Percentiles rank a stretch among this genome's conserved stretches.
These are phyloP conservation scores for Lactarius quietus DNA, from an alignment of 768 basidiomycete species.

Conservation along the genomic window DNA sequence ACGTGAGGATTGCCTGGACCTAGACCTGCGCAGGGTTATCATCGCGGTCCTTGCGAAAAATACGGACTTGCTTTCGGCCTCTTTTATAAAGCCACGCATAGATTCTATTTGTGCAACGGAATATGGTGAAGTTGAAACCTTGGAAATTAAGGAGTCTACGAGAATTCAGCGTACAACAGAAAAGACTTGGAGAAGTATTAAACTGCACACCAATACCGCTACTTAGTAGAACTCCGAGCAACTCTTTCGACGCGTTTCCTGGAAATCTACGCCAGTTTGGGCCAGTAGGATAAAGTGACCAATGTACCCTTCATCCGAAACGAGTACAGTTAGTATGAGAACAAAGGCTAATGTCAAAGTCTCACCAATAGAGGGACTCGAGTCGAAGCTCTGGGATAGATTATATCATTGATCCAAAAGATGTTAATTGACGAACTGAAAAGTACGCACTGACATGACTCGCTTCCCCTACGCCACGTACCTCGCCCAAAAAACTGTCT, in stretches of 20 bases:
- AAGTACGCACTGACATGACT: slow-evolving; percentile 14
- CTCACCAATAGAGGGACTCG: no score
- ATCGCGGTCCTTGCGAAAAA: no score
- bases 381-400: slow-evolving; percentile 4
- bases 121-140: slow-evolving; percentile 13
- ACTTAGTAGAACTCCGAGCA: slow-evolving; percentile 6
- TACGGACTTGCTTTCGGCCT: no score
- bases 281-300: slow-evolving; percentile 18
- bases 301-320: no score
- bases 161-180: background rate
- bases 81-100: slow-evolving; percentile 9
- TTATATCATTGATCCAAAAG: background rate
- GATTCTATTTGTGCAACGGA: slow-evolving; percentile 9
- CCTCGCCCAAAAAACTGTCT: background rate
- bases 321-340: no score
- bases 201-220: slow-evolving; percentile 9
- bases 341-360: no score
- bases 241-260: background rate
- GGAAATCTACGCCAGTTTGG: background rate
- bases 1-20: no score
- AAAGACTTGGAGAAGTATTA: background rate
- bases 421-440: background rate
- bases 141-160: slow-evolving; percentile 18
- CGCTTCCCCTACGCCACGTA: background rate
- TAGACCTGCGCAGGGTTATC: no score